Percentiles rank a stretch among this genome's conserved stretches.
These are phyloP conservation scores for Microcyclospora tardicrescens DNA, from an alignment of 2,329 filamentous ascomycete species.

Conservation along the genomic window DNA sequence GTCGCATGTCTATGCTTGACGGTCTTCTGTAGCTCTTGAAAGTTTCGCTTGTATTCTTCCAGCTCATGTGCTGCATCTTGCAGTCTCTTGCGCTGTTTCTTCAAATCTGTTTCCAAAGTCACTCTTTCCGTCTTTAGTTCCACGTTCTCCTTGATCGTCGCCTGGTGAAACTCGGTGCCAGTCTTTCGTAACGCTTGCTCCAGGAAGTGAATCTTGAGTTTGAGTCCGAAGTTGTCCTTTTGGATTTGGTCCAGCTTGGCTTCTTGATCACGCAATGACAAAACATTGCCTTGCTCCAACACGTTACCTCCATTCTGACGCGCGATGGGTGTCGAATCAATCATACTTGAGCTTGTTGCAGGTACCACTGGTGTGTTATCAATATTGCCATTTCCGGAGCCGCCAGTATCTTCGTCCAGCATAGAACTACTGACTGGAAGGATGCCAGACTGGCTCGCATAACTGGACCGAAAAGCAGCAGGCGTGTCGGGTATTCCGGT, in stretches of 20 bases:
- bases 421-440: slow-evolving; percentile 66
- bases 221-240: slow-evolving; percentile 95
- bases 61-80: slow-evolving; percentile 73
- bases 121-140: slow-evolving; percentile 88
- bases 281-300: slow-evolving; percentile 73
- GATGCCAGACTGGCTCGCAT: slow-evolving; percentile 49
- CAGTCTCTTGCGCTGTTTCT: slow-evolving; percentile 74
- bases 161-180: slow-evolving; percentile 79
- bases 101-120: slow-evolving; percentile 76
- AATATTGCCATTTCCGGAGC: slow-evolving; percentile 43
- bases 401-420: slow-evolving; percentile 49
- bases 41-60: slow-evolving; percentile 68
- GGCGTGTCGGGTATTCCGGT: slow-evolving; percentile 49
- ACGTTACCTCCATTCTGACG: slow-evolving; percentile 49
- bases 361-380: slow-evolving; percentile 65
- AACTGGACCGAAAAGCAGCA: slow-evolving; percentile 46
- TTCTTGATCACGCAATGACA: slow-evolving; percentile 89
- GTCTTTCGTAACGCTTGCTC: slow-evolving; percentile 80
- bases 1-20: slow-evolving; percentile 60
- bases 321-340: slow-evolving; percentile 67
- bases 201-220: slow-evolving; percentile 92
- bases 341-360: slow-evolving; percentile 61
- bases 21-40: slow-evolving; percentile 70
- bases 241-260: slow-evolving; percentile 87
- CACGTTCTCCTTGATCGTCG: slow-evolving; percentile 84